Conservation (phyloP, 306 rosid genomes). For the Prosopis cineraria region DNA sequence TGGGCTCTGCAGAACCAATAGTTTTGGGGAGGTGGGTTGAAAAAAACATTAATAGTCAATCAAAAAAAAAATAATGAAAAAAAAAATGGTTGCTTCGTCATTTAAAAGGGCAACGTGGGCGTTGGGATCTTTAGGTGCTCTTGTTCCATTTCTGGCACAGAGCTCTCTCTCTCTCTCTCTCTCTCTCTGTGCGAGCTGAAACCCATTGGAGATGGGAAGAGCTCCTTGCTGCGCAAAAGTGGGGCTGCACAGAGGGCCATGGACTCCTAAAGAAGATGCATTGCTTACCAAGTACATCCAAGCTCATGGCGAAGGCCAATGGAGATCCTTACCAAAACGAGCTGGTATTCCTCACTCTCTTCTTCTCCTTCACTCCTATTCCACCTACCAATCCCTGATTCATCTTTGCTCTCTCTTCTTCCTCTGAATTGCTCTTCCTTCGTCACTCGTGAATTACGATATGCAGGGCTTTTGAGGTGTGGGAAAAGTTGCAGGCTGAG, state of each 20-base stretch:
- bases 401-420: neutral
- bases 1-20: constrained; percentile 22
- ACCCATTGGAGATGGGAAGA: constrained; percentile 85
- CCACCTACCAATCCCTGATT: neutral
- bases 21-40: constrained; percentile 1
- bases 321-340: constrained; percentile 81
- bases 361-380: neutral
- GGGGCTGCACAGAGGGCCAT: constrained; percentile 87
- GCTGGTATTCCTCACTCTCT: constrained; percentile 55
- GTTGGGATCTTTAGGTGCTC: constrained; percentile 19
- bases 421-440: neutral
- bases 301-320: constrained; percentile 88
- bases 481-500: constrained; percentile 86
- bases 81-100: neutral
- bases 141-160: constrained; percentile 18
- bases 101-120: constrained; percentile 40
- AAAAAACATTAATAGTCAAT: neutral
- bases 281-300: constrained; percentile 72
- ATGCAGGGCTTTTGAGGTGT: constrained; percentile 79
- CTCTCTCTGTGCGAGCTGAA: no score
- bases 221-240: constrained; percentile 91
- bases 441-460: no score
- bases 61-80: neutral
- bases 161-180: constrained; percentile 4
- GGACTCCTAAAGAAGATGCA: constrained; percentile 82